Evolutionary conservation across 768 basidiomycete genomes (phyloP), one percentile per base, ranked within the genome.

Genomic region (Pleurotus citrinopileatus): DNA sequence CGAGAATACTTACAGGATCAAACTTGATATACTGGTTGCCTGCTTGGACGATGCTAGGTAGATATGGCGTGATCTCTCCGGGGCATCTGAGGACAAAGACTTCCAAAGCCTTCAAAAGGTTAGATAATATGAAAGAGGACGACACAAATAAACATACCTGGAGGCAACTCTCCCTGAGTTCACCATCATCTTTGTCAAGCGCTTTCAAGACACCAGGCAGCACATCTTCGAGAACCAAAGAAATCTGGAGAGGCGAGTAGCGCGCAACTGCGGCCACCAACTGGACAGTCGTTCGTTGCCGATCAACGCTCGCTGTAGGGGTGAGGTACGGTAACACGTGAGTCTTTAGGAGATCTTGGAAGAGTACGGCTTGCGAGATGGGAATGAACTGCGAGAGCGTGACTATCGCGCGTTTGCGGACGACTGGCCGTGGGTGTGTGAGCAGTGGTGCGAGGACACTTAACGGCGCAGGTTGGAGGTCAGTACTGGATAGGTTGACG

Each of bases 331-430:
- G 84, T 27, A 83, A 73, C 0, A 93, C 77, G 27, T 81, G 76
- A 3, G 72, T 70, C 47, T 75, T 72, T 42, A 94, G 70, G 26
- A 93, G 70, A n/a, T 78, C 70, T 1, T 75, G 65, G 64, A 91
- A 89, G 8, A 89, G 68, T 2, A 76, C 73, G 3, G 83, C 75
- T 36, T 81, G 82, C 7, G 87, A 86, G 38, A 83, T 82, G 13
- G 86, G 89, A 34, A 94, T 78, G 65, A 94, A 89, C 59, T 93
- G 90, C 0, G 92, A 89, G 37, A 94, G 68, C 0, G 94, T 91
- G 32, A 85, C 75, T 55, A 98, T 94, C 2, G 93, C 90, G 48
- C 94, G 88, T 74, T 98, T 98, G 47, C 95, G 84, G 51, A 98
- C 91, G 0, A 93, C 92, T 8, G 89, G 82, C 3, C 94, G 86